Evolutionary conservation across 805 yeast species (phyloP), one percentile per base, ranked within the genome.

Genomic region (Wickerhamiella bombiphila): DNA sequence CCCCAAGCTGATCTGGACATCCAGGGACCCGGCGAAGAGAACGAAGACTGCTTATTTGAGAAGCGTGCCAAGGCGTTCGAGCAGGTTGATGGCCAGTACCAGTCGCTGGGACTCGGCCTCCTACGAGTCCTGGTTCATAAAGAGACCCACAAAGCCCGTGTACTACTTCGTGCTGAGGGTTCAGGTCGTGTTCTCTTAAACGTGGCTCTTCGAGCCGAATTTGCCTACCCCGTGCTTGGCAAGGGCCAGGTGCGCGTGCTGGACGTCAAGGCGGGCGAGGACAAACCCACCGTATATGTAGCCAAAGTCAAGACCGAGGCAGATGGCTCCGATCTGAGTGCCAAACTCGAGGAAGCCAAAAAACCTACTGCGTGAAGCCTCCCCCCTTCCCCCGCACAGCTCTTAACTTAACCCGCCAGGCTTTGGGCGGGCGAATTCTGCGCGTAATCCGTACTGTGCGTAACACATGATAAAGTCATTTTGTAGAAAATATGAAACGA

Each of bases 81-180:
- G 40, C 71, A 70, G 35, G 69, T 71, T 34, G 66, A 71, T 32
- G 70, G 70, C 33, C 53, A 58, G 33, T 49, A 45, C 40, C 48
- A 50, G 11, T 48, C 53, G 28, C 41, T 54, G 36, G 97, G 97
- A 9, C 64, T 85, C 2, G 97, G 97, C 3, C 86, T 77, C 36
- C 64, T 85, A 48, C 80, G 82, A 50, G 64, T 88, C 9, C 62
- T 88, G 39, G 72, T 68, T 41, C 67, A 77, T 49, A 68, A 68
- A 36, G 66, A 62, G 2, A 74, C 78, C 7, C 60, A 64, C 17
- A 81, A 81, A 52, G 54, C 75, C 2, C 72, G 97, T 55, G 60
- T 81, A 11, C 60, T 88, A 26, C 68, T 88, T 16, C 73, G 97
- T 51, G 81, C 95, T 0, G 97, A 86, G 40, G 95, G 94, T 21